Evolutionary conservation across 495 filamentous ascomycete genomes (phyloP).

Genomic region (Penicillium silybi): DNA sequence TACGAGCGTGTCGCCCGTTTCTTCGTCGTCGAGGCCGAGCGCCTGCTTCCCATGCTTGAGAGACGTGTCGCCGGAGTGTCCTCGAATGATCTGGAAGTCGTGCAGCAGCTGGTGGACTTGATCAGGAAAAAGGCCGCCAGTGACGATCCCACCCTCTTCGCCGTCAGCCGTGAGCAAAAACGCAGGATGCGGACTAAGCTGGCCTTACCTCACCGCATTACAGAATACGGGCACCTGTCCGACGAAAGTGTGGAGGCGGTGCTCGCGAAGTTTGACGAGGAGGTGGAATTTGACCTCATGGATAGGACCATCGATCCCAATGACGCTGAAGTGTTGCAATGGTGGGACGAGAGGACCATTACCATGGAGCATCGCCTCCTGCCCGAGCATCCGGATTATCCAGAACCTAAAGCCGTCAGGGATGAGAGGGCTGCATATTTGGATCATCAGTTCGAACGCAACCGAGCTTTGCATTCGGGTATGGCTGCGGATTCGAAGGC

Average conservation of each 20-base stretch:
- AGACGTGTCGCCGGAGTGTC: neutral
- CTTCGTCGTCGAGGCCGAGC: constrained; percentile 34
- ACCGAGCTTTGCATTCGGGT: neutral
- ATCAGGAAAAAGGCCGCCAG: constrained; percentile 21
- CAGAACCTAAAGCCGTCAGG: neutral
- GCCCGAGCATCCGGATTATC: neutral
- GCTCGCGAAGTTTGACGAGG: constrained; percentile 20
- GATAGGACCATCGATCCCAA: neutral
- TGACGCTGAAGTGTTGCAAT: neutral
- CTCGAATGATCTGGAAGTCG: constrained; percentile 7
- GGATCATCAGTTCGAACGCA: neutral
- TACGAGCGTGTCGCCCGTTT: constrained; percentile 23
- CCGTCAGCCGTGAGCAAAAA: neutral
- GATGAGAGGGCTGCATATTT: neutral
- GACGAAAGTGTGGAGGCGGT: neutral
- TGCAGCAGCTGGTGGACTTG: constrained; percentile 13
- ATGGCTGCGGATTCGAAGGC: too few relatives aligned
- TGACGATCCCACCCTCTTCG: neutral
- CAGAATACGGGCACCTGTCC: neutral
- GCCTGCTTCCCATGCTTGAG: constrained; percentile 20
- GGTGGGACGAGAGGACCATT: constrained; percentile 2
- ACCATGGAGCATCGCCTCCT: neutral
- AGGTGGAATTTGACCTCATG: constrained; percentile 20
- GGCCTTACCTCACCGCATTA: neutral
- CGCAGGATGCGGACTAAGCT: neutral